Percentiles rank a stretch among this genome's conserved stretches.
These are phyloP conservation scores for Arthrobotrys pseudoclavata DNA, from an alignment of 2,329 filamentous ascomycete species.

Conservation along the genomic window DNA sequence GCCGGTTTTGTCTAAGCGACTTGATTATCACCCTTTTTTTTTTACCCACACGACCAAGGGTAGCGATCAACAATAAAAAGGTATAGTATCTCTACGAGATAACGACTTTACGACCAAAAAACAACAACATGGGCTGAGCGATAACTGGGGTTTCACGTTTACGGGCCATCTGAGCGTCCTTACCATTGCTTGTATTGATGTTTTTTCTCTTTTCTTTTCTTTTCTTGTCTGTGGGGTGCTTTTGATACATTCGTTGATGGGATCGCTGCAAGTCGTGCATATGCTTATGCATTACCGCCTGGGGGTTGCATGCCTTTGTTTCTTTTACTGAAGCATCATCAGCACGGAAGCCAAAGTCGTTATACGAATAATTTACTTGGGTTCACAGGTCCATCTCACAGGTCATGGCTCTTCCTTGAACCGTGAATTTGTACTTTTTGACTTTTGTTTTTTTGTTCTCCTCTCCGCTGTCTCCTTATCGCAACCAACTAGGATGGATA, in stretches of 20 bases:
- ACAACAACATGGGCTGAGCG: slow-evolving; percentile 52
- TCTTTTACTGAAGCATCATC: slow-evolving; percentile 5
- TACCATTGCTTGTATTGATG: slow-evolving; percentile 32
- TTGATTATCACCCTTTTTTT: background rate
- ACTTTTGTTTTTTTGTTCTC: slow-evolving; percentile 15
- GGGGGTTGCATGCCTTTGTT: slow-evolving; percentile 15
- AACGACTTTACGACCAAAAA: slow-evolving; percentile 58
- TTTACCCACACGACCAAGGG: background rate
- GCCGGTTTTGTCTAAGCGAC: slow-evolving; percentile 46
- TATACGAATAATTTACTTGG: slow-evolving; percentile 40
- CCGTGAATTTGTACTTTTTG: slow-evolving; percentile 19
- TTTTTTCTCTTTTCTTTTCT: slow-evolving; percentile 20
- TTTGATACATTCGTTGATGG: slow-evolving; percentile 36
- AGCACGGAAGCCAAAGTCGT: slow-evolving; percentile 20
- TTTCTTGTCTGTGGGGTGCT: slow-evolving; percentile 24
- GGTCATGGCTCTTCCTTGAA: slow-evolving; percentile 18
- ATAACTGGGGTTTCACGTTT: slow-evolving; percentile 31
- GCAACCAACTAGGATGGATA: slow-evolving; percentile 52
- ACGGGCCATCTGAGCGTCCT: slow-evolving; percentile 35
- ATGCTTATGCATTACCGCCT: slow-evolving; percentile 13
- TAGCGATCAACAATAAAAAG: slow-evolving; percentile 22
- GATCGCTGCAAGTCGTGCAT: slow-evolving; percentile 26
- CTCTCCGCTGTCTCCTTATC: slow-evolving; percentile 5
- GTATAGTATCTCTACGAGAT: slow-evolving; percentile 56
- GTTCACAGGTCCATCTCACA: slow-evolving; percentile 15